These are phyloP conservation scores for Syncephalastrum monosporum DNA, from an alignment of 371 early-diverging fungal genomes.

Conservation along the genomic window DNA sequence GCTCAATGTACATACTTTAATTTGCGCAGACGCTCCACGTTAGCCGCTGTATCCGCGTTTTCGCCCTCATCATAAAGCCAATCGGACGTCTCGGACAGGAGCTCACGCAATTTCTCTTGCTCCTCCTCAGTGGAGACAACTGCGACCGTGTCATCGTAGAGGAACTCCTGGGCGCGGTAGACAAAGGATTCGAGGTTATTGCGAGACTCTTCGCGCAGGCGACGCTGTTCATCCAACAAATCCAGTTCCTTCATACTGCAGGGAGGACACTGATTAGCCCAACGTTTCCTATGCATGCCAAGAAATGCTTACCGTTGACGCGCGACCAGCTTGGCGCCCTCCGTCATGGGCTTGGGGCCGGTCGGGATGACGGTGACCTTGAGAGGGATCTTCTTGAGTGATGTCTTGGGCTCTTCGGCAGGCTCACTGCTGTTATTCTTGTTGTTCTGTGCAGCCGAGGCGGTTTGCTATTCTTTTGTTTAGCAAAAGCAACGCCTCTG, in stretches of 20 bases:
- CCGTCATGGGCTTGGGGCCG: slow-evolving; percentile 42
- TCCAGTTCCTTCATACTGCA: slow-evolving; percentile 35
- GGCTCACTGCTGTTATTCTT: slow-evolving; percentile 9
- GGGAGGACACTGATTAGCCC: neutral
- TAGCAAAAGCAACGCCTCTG: too few relatives aligned
- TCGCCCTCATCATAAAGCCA: slow-evolving; percentile 90
- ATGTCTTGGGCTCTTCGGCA: slow-evolving; percentile 12
- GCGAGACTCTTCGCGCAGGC: slow-evolving; percentile 78
- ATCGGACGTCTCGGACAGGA: slow-evolving; percentile 65
- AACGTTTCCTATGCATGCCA: neutral
- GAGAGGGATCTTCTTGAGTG: slow-evolving; percentile 43
- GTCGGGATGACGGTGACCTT: slow-evolving; percentile 40
- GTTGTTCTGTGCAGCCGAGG: too few relatives aligned
- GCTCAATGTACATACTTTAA: slow-evolving; percentile 40
- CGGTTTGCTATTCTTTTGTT: too few relatives aligned
- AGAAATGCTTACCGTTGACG: slow-evolving; percentile 27
- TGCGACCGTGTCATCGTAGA: slow-evolving; percentile 70
- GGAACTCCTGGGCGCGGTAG: slow-evolving; percentile 80
- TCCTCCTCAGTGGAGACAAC: slow-evolving; percentile 71
- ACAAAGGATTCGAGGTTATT: slow-evolving; percentile 91
- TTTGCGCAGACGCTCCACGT: slow-evolving; percentile 44
- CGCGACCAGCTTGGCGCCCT: slow-evolving; percentile 33
- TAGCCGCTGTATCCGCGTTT: slow-evolving; percentile 55
- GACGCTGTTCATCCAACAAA: slow-evolving; percentile 48
- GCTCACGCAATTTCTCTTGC: slow-evolving; percentile 62